Evolutionary conservation across 2,329 filamentous ascomycete species (phyloP), one percentile per base, ranked within the genome.

Genomic region (Tympanopsis confertula): DNA sequence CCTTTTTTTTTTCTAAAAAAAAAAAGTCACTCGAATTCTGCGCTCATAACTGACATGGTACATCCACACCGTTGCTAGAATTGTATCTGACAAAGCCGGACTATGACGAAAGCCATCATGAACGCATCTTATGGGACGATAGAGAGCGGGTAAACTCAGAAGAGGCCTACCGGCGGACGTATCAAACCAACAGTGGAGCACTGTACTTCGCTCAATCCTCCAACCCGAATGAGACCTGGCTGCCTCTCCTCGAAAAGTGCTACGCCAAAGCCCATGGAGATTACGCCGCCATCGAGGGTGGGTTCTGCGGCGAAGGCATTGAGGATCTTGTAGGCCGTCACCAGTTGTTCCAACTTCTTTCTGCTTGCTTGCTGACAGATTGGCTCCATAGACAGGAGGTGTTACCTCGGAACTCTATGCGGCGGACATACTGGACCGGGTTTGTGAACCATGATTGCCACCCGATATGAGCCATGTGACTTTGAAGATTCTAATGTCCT

Each of bases 181-280:
- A 33, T 35, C 19, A 30, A 18, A 19, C n/a, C 22, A 10, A 24
- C 33, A 24, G 35, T 18, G 5, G 20, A 26, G 76, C 81, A 1
- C 58, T 86, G 2, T 81, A 78, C 51, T 86, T 85, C 56, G 75
- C 78, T 3, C 73, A 76, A 45, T 85, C 81, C 54, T 68, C 68
- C 17, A 74, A 82, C 41, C 63, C 69, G 1, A 83, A 84, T 48
- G 81, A 85, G 54, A 86, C 79, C 0, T 86, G 81, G 81, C 62
- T 86, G 17, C 81, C 81, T 0, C 57, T 86, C 35, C 65, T 86
- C 2, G 81, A 85, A 47, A 86, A 86, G 51, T 81, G 81, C 4
- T 85, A 80, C 49, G 81, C 82, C n/a, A 86, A 86, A 51, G 74
- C 76, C 1, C 81, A 86, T 43, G 80, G 79, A 2, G 82, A 86